Evolutionary conservation across 2,329 filamentous ascomycete species (phyloP).

Genomic region (Colletotrichum chlorophyti): DNA sequence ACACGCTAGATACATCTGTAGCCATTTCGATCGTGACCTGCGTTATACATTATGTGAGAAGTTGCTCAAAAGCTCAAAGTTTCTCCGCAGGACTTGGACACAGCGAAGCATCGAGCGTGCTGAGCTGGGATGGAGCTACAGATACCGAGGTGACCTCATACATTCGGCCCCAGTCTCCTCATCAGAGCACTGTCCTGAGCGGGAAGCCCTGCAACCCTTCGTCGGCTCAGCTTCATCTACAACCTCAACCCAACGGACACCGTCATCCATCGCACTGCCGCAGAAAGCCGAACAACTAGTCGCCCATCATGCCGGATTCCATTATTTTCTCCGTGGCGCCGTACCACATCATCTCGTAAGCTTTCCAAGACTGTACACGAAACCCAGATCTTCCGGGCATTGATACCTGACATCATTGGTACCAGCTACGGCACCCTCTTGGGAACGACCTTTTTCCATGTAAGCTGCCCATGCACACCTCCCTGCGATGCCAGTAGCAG

Average conservation of each 20-base stretch:
- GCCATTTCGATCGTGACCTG: too few relatives aligned
- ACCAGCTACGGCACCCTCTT: slow-evolving; percentile 86
- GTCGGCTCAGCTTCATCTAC: background rate
- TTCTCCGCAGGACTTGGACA: background rate
- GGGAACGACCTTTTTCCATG: slow-evolving; percentile 87
- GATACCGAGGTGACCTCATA: slow-evolving; percentile 26
- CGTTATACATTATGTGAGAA: too few relatives aligned
- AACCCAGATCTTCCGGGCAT: background rate
- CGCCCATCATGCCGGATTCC: slow-evolving; percentile 52
- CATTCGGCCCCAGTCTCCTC: slow-evolving; percentile 23
- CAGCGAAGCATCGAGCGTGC: background rate
- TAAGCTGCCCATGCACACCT: too few relatives aligned
- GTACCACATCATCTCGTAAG: slow-evolving; percentile 79
- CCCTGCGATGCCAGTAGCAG: background rate
- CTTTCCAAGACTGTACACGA: slow-evolving; percentile 6
- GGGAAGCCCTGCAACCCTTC: background rate
- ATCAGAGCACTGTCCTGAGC: slow-evolving; percentile 10
- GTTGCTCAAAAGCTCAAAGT: too few relatives aligned
- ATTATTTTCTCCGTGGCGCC: slow-evolving; percentile 70
- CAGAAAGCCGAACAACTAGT: background rate
- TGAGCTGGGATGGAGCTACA: slow-evolving; percentile 2
- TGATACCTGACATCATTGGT: slow-evolving; percentile 18
- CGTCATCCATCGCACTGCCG: background rate
- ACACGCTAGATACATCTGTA: too few relatives aligned
- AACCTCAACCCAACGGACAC: background rate